Evolutionary conservation across 805 yeast species (phyloP).

Genomic region (Ogataea salicorniae): DNA sequence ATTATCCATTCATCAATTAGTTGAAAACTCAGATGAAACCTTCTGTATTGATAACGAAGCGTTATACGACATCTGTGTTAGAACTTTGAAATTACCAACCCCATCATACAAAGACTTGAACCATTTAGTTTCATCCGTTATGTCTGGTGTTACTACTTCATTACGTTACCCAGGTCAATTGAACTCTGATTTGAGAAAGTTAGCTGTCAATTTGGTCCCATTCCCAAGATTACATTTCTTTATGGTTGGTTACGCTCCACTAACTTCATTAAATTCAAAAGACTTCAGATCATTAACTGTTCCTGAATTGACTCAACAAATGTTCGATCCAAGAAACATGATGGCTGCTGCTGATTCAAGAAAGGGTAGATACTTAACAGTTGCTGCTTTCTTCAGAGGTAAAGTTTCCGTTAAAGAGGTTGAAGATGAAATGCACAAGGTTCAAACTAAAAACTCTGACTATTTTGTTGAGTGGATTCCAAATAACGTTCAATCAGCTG

Average conservation of each 20-base stretch:
- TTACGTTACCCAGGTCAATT: constrained; percentile 93
- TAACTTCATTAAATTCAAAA: constrained; percentile 74
- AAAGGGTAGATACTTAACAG: constrained; percentile 87
- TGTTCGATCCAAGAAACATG: constrained; percentile 89
- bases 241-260: constrained; percentile 93
- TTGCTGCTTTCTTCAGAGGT: constrained; percentile 93
- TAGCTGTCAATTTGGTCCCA: constrained; percentile 92
- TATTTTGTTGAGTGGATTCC: constrained; percentile 96
- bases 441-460: constrained; percentile 74
- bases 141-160: constrained; percentile 94
- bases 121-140: constrained; percentile 78
- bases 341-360: constrained; percentile 94
- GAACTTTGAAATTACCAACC: constrained; percentile 72
- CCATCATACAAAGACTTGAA: constrained; percentile 80
- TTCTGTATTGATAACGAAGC: constrained; percentile 96
- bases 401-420: constrained; percentile 89
- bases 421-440: constrained; percentile 86
- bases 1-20: constrained; percentile 83
- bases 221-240: constrained; percentile 94
- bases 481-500: constrained; percentile 89
- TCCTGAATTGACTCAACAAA: constrained; percentile 88
- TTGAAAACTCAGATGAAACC: constrained; percentile 87
- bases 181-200: constrained; percentile 85
- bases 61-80: constrained; percentile 81
- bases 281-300: constrained; percentile 81